Evolutionary conservation across 768 basidiomycete genomes (phyloP), one percentile per base, ranked within the genome.

Genomic region (Hebeloma cylindrosporum): DNA sequence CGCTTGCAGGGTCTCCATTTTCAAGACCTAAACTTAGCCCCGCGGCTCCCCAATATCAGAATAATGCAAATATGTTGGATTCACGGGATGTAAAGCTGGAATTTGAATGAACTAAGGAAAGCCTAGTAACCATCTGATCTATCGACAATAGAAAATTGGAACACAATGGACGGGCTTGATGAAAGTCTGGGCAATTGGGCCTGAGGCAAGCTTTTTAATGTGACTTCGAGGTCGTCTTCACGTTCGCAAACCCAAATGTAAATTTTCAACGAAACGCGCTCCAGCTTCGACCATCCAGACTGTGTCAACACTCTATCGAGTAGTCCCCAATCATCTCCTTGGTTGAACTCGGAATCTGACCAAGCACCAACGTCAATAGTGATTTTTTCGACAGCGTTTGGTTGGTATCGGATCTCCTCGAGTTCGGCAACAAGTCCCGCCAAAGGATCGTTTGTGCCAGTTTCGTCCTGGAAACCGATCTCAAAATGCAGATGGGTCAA

Each of bases 131-230:
- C n/a, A n/a, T n/a, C n/a, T n/a, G n/a, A n/a, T n/a, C n/a, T n/a
- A n/a, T n/a, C n/a, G n/a, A n/a, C n/a, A n/a, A n/a, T n/a, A n/a
- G n/a, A n/a, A n/a, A n/a, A n/a, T n/a, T n/a, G n/a, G n/a, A n/a
- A n/a, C n/a, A 31, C 29, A 4, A 31, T 16, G 16, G 29, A 31
- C 16, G 11, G 11, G 16, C 29, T 31, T 4, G 29, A 31, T 8
- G 29, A 31, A 5, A 42, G n/a, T 25, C 30, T 42, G 0, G 29
- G 13, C 3, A 42, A 33, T 21, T 42, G 30, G 21, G 18, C 21
- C 21, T 42, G 10, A 7, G 40, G 40, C 30, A 42, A 42, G n/a
- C 33, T 42, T 14, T 16, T 31, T 31, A 42, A 29, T 2, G 40
- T 31, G 3, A 30, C 30, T n/a, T n/a, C n/a, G n/a, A n/a, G n/a